Evolutionary conservation across 768 basidiomycete genomes (phyloP).

Genomic region (Boletus fagicola): DNA sequence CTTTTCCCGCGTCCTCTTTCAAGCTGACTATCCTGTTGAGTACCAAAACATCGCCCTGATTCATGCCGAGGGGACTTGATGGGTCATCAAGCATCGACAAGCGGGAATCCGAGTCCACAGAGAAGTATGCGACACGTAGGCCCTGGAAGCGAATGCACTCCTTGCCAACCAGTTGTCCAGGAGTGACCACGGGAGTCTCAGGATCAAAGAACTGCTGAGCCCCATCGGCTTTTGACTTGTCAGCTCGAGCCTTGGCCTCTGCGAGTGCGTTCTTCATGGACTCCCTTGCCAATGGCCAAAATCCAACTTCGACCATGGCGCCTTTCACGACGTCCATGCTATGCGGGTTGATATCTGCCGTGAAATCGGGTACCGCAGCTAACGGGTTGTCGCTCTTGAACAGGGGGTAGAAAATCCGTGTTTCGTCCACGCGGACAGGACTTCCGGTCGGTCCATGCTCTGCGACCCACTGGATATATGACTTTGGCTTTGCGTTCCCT

Average conservation of each 20-base stretch:
- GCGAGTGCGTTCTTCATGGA: constrained; percentile 61
- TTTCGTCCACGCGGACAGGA: constrained; percentile 85
- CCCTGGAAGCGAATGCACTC: constrained; percentile 98
- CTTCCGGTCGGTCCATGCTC: constrained; percentile 75
- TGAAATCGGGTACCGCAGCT: constrained; percentile 67
- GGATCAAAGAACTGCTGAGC: constrained; percentile 37
- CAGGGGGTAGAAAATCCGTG: constrained; percentile 86
- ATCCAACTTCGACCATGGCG: constrained; percentile 85
- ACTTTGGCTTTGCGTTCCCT: constrained; percentile 77
- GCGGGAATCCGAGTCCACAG: constrained; percentile 83
- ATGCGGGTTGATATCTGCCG: constrained; percentile 76
- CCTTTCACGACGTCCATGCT: constrained; percentile 78
- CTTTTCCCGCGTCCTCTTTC: constrained; percentile 92
- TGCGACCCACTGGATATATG: constrained; percentile 97
- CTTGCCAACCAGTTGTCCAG: constrained; percentile 78
- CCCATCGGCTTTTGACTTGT: constrained; percentile 51
- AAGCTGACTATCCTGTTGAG: constrained; percentile 91
- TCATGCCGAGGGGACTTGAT: constrained; percentile 40
- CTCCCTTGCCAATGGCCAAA: constrained; percentile 77
- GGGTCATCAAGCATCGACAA: constrained; percentile 62
- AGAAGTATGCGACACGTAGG: constrained; percentile 91
- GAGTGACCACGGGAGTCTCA: constrained; percentile 67
- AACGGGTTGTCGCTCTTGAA: constrained; percentile 93
- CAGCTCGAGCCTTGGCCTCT: constrained; percentile 63
- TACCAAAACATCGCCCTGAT: constrained; percentile 76